A percentile compares a stretch with the other conserved stretches of the same genome.
Evolutionary conservation across 805 yeast species (phyloP).

Genomic region (Spathaspora hagerdaliae): DNA sequence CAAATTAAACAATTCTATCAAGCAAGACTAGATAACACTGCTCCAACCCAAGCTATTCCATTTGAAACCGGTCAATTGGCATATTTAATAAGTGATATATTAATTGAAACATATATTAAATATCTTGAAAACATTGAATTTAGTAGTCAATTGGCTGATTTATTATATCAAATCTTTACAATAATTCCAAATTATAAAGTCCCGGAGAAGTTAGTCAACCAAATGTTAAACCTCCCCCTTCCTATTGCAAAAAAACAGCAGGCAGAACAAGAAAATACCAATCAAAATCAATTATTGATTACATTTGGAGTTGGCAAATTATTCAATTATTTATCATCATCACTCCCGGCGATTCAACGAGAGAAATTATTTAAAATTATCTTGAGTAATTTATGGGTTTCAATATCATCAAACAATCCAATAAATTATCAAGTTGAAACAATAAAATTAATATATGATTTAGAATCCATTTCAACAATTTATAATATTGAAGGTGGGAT

Average conservation of each 20-base stretch:
- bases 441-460: constrained; percentile 57
- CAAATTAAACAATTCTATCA: constrained; percentile 16
- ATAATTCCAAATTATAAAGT: background rate
- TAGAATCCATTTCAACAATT: constrained; percentile 51
- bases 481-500: constrained; percentile 71
- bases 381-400: constrained; percentile 50
- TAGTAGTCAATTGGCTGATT: constrained; percentile 9
- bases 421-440: constrained; percentile 63
- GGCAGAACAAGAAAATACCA: constrained; percentile 7
- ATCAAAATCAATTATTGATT: constrained; percentile 12
- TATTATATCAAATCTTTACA: background rate
- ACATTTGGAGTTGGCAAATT: constrained; percentile 44
- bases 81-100: constrained; percentile 11
- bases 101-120: constrained; percentile 15
- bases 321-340: constrained; percentile 30
- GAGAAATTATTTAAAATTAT: constrained; percentile 37
- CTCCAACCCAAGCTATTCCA: constrained; percentile 9
- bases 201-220: background rate
- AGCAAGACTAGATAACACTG: constrained; percentile 1
- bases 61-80: constrained; percentile 13
- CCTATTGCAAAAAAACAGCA: too few species aligned
- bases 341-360: constrained; percentile 27
- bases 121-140: constrained; percentile 10
- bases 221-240: background rate
- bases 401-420: constrained; percentile 47